Conservation (phyloP, 768 basidiomycete species). For the Macrolepiota dolichaula region DNA sequence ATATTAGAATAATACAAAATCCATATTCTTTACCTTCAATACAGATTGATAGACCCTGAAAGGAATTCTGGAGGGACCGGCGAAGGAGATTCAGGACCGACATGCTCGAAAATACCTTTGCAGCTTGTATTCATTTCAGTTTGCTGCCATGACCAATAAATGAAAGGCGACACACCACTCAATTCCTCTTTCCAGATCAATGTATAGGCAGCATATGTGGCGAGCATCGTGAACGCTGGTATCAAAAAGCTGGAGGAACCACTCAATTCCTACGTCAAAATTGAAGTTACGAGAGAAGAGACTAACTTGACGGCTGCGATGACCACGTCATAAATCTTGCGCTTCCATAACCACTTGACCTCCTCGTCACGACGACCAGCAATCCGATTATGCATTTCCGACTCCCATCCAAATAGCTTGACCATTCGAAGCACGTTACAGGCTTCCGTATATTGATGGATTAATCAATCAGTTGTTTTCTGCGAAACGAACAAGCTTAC, state of each 20-base stretch:
- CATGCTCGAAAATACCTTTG: slow-evolving; percentile 45
- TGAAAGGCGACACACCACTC: slow-evolving; percentile 15
- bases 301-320: slow-evolving; percentile 46
- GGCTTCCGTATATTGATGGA: slow-evolving; percentile 25
- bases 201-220: slow-evolving; percentile 59
- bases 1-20: background rate
- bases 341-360: slow-evolving; percentile 51
- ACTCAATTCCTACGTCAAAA: background rate
- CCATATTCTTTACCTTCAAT: slow-evolving; percentile 12
- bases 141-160: background rate
- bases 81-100: slow-evolving; percentile 60
- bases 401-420: slow-evolving; percentile 73
- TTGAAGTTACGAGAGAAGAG: background rate
- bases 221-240: slow-evolving; percentile 62
- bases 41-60: slow-evolving; percentile 21
- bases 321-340: slow-evolving; percentile 34
- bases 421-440: slow-evolving; percentile 66
- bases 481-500: slow-evolving; percentile 22
- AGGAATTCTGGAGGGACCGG: slow-evolving; percentile 38
- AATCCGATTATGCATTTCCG: slow-evolving; percentile 50
- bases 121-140: slow-evolving; percentile 28
- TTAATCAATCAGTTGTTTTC: slow-evolving; percentile 9
- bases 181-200: slow-evolving; percentile 24
- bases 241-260: slow-evolving; percentile 44
- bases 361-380: slow-evolving; percentile 62